Percentiles rank a stretch among this genome's conserved stretches.
These are phyloP conservation scores for Trametes pubescens DNA, from an alignment of 1,284 basidiomycete genomes.

Conservation along the genomic window DNA sequence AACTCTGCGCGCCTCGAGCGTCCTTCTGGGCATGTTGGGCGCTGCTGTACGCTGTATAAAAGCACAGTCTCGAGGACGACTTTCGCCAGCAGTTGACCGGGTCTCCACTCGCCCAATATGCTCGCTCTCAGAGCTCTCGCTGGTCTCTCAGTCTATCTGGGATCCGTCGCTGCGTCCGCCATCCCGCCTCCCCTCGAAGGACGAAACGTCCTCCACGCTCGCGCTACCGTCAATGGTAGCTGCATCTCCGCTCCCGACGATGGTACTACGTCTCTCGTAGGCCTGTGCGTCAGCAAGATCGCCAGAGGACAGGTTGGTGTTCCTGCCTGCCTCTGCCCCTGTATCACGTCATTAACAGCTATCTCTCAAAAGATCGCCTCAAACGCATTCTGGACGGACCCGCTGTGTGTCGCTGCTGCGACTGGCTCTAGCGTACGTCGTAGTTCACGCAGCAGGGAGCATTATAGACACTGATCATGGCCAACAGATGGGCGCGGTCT, in stretches of 20 bases:
- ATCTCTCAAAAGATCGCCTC: neutral
- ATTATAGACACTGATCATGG: no score
- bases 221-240: slow-evolving; percentile 12
- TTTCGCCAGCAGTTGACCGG: neutral
- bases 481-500: slow-evolving; percentile 12
- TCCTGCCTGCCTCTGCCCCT: no score
- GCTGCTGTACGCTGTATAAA: neutral
- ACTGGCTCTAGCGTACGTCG: slow-evolving; percentile 12
- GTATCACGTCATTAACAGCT: no score
- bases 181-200: neutral
- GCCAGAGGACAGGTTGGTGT: slow-evolving; percentile 8
- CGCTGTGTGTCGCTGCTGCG: slow-evolving; percentile 13
- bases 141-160: neutral
- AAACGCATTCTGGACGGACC: slow-evolving; percentile 14
- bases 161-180: neutral
- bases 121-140: neutral
- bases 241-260: slow-evolving; percentile 22
- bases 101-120: neutral
- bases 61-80: neutral
- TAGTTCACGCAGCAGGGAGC: neutral
- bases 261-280: slow-evolving; percentile 12
- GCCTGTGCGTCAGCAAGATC: slow-evolving; percentile 13
- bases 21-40: neutral
- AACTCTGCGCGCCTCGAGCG: neutral
- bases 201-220: neutral